A percentile compares a stretch with the other conserved stretches of the same genome.
These are phyloP conservation scores for Coccomyxa subellipsoidea DNA, from an alignment of 163 green algal genomes.

Conservation along the genomic window DNA sequence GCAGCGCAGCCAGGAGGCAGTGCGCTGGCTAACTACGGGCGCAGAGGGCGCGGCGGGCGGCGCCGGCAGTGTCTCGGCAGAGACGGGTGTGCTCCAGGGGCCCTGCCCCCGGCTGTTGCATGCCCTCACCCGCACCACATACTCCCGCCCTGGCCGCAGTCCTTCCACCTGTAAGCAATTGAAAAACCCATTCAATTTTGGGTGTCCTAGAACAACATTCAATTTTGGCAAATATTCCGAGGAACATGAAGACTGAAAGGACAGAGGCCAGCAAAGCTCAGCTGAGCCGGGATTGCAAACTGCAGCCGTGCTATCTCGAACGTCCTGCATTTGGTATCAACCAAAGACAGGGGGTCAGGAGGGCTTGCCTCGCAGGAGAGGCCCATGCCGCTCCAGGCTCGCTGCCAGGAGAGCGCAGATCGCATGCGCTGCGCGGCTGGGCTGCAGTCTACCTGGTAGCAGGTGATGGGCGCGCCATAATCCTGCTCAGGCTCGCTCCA, in stretches of 20 bases:
- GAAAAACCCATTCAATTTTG: too few species aligned
- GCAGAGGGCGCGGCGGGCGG: conserved; percentile 38
- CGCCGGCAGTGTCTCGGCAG: conserved; percentile 34
- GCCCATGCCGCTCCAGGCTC: conserved; percentile 18
- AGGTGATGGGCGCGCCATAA: conserved; percentile 15
- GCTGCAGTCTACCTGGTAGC: conserved; percentile 23
- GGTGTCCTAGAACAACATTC: too few species aligned
- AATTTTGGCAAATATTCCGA: too few species aligned
- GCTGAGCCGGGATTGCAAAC: too few species aligned
- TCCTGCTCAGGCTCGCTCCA: neutral
- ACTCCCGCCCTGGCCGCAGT: conserved; percentile 41
- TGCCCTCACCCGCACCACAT: conserved; percentile 46
- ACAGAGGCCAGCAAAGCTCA: too few species aligned
- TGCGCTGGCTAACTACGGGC: conserved; percentile 20
- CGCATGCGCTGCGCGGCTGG: neutral
- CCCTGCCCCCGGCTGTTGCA: conserved; percentile 43
- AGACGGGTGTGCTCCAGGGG: conserved; percentile 25
- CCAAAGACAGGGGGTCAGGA: neutral
- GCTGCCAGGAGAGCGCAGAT: conserved; percentile 16
- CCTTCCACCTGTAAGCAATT: conserved; percentile 22
- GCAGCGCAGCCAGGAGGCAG: conserved; percentile 30
- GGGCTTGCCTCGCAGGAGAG: neutral
- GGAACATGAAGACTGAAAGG: too few species aligned
- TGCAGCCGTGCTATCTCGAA: too few species aligned
- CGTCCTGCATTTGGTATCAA: too few species aligned